Evolutionary conservation across 768 basidiomycete species (phyloP).

Genomic region (Xerocomellus amylosporus): DNA sequence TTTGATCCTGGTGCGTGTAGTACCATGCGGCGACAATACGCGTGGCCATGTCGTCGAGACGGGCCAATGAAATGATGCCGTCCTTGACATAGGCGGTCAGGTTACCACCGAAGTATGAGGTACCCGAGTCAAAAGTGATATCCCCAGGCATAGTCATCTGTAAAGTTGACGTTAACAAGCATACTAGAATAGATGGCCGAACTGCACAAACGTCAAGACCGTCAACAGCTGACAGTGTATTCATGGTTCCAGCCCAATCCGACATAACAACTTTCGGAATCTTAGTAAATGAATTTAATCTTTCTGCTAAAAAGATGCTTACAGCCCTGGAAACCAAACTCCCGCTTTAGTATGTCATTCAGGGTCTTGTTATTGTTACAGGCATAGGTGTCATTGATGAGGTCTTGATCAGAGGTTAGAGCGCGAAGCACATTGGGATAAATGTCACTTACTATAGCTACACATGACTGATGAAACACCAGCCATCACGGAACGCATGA

Average conservation of each 20-base stretch:
- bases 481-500: slow-evolving; percentile 59
- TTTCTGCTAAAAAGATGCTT: slow-evolving; percentile 1
- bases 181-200: too few relatives aligned
- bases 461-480: slow-evolving; percentile 68
- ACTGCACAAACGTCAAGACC: slow-evolving; percentile 55
- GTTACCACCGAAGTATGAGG: slow-evolving; percentile 57
- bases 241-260: slow-evolving; percentile 64
- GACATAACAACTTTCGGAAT: slow-evolving; percentile 43
- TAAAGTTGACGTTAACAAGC: background rate
- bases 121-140: slow-evolving; percentile 37
- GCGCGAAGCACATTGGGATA: too few relatives aligned
- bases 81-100: slow-evolving; percentile 59
- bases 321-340: slow-evolving; percentile 69
- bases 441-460: slow-evolving; percentile 43
- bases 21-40: slow-evolving; percentile 69
- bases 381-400: slow-evolving; percentile 58
- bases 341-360: slow-evolving; percentile 61
- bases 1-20: slow-evolving; percentile 34
- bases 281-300: background rate
- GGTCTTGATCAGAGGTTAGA: slow-evolving; percentile 32
- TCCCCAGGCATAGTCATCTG: slow-evolving; percentile 78
- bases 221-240: slow-evolving; percentile 48
- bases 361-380: slow-evolving; percentile 61
- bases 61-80: slow-evolving; percentile 53
- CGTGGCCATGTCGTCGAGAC: slow-evolving; percentile 70